Conservation (phyloP, 257 asterid species). For the Solanum rostratum region DNA sequence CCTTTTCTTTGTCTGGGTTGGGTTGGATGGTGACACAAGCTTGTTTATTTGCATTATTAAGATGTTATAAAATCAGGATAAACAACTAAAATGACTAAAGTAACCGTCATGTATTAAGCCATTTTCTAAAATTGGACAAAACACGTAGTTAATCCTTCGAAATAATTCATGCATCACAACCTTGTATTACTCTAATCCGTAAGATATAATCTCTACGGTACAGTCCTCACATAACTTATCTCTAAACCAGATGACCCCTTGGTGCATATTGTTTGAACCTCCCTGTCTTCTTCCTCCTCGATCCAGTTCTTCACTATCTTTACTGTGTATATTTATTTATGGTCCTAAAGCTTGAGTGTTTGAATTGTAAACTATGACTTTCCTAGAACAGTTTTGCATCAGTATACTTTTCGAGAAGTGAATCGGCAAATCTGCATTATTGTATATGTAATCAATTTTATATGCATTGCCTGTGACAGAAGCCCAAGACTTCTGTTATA, state of each 20-base stretch:
- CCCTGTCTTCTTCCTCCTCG: background rate
- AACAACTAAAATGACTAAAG: background rate
- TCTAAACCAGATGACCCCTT: background rate
- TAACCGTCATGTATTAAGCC: background rate
- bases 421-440: background rate
- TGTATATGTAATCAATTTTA: background rate
- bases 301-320: background rate
- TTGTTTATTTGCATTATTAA: background rate
- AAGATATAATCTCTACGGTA: background rate
- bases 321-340: background rate
- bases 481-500: conserved; percentile 45
- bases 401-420: background rate
- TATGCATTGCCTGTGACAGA: conserved; percentile 31
- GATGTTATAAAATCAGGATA: background rate
- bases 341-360: background rate
- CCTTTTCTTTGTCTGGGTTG: background rate
- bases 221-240: background rate
- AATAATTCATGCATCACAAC: background rate
- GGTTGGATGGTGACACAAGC: background rate
- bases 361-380: background rate
- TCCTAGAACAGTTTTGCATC: background rate
- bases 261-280: background rate
- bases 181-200: background rate
- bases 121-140: background rate
- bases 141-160: background rate